Evolutionary conservation across 2,329 filamentous ascomycete genomes (phyloP).

Genomic region (Pseudocercospora crystallina): DNA sequence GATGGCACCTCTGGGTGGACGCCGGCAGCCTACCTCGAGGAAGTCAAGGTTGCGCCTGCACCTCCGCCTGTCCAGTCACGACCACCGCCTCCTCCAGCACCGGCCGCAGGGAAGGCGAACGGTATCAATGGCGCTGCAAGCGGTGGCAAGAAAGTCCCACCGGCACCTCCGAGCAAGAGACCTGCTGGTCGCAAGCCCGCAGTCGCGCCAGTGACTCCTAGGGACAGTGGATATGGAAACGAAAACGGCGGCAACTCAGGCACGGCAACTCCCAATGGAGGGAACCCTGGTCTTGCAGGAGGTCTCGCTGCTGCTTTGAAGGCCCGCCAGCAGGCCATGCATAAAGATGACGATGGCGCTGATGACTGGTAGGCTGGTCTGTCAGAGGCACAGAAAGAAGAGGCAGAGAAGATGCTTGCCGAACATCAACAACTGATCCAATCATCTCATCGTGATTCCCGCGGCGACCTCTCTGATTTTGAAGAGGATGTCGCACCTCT

Average conservation of each 20-base stretch:
- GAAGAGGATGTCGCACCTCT: too few relatives aligned
- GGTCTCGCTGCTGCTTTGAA: slow-evolving; percentile 52
- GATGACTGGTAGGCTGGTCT: slow-evolving; percentile 37
- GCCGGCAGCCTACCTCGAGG: slow-evolving; percentile 90
- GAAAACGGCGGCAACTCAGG: slow-evolving; percentile 34
- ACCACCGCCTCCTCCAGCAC: slow-evolving; percentile 64
- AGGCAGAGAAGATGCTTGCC: too few relatives aligned
- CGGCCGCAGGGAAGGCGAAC: slow-evolving; percentile 25
- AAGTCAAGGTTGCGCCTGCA: slow-evolving; percentile 59
- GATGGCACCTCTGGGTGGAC: slow-evolving; percentile 80
- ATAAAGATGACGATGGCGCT: slow-evolving; percentile 38
- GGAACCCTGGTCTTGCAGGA: slow-evolving; percentile 49
- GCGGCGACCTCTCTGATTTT: too few relatives aligned
- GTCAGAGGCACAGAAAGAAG: too few relatives aligned
- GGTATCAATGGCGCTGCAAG: slow-evolving; percentile 30
- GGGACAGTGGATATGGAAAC: slow-evolving; percentile 60
- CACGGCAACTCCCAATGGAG: slow-evolving; percentile 36
- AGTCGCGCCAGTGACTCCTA: slow-evolving; percentile 62
- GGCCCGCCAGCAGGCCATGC: slow-evolving; percentile 52
- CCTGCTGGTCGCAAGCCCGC: slow-evolving; percentile 73
- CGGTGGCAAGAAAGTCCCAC: slow-evolving; percentile 61
- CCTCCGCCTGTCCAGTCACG: slow-evolving; percentile 54
- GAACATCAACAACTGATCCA: too few relatives aligned
- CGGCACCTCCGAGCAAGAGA: slow-evolving; percentile 76
- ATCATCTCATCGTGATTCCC: too few relatives aligned